These are phyloP conservation scores for Cnidoscolus chayamansa DNA, from an alignment of 441 rosid genomes.

Conservation along the genomic window DNA sequence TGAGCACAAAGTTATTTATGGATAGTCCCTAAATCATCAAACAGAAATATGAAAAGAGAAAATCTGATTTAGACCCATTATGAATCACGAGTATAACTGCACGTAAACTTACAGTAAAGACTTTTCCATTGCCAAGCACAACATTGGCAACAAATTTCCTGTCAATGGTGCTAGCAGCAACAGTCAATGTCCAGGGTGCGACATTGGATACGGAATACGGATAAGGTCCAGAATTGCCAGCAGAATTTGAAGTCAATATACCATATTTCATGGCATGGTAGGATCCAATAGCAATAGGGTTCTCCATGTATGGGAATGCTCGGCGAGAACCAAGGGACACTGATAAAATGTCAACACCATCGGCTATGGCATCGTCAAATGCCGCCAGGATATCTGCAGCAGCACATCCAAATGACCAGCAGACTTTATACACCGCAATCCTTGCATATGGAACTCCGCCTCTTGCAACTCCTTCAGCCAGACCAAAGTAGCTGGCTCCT, in stretches of 20 bases:
- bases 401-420: slow-evolving; percentile 39
- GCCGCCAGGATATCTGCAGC: slow-evolving; percentile 38
- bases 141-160: slow-evolving; percentile 62
- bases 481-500: slow-evolving; percentile 33
- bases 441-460: slow-evolving; percentile 44
- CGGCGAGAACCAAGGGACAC: slow-evolving; percentile 54
- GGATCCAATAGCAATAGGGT: slow-evolving; percentile 74
- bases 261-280: slow-evolving; percentile 66
- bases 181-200: slow-evolving; percentile 83
- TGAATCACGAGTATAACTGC: neutral
- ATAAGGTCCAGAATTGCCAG: slow-evolving; percentile 70
- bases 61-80: neutral
- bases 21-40: slow-evolving; percentile 32
- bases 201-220: slow-evolving; percentile 44
- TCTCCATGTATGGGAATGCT: slow-evolving; percentile 26
- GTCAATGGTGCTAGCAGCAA: slow-evolving; percentile 80
- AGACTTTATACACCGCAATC: slow-evolving; percentile 47
- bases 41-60: neutral
- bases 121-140: slow-evolving; percentile 54
- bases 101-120: slow-evolving; percentile 43
- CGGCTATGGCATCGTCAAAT: slow-evolving; percentile 54
- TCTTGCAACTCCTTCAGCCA: slow-evolving; percentile 36
- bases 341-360: slow-evolving; percentile 62
- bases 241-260: slow-evolving; percentile 67
- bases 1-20: slow-evolving; percentile 37